Evolutionary conservation across 164 flowering plant species (phyloP).

Genomic region (Malania oleifera): DNA sequence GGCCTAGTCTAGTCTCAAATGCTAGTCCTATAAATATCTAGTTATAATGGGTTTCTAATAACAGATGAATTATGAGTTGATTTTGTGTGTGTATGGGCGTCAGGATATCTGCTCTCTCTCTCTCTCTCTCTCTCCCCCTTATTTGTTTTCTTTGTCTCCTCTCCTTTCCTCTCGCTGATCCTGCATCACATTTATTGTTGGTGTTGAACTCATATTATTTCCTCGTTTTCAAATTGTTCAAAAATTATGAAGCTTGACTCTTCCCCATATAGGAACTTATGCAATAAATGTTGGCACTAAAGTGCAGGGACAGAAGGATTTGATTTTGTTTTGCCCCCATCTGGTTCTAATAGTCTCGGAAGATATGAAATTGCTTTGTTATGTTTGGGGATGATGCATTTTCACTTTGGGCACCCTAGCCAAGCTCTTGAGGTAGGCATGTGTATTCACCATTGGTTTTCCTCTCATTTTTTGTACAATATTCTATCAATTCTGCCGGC

Average conservation of each 20-base stretch:
- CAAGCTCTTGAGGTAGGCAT: constrained; percentile 71
- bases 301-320: constrained; percentile 98
- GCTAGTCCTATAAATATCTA: too few relatives aligned
- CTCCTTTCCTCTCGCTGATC: background rate
- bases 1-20: too few relatives aligned
- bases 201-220: background rate
- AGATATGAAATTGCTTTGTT: constrained; percentile 81
- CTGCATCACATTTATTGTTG: background rate
- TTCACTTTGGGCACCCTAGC: constrained; percentile 89
- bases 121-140: too few relatives aligned
- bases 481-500: background rate
- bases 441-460: background rate
- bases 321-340: constrained; percentile 53
- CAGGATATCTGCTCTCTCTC: too few relatives aligned
- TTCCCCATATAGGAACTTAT: constrained; percentile 11
- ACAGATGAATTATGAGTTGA: too few relatives aligned
- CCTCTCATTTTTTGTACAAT: background rate
- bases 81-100: too few relatives aligned
- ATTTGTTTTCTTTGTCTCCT: background rate
- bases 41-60: too few relatives aligned
- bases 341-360: constrained; percentile 45
- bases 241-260: background rate
- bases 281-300: constrained; percentile 23
- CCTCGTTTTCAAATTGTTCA: background rate
- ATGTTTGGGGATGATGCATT: constrained; percentile 90